A percentile compares a stretch with the other conserved stretches of the same genome.
Conservation (phyloP, 495 filamentous ascomycete genomes). For the Daldinia grandis region DNA sequence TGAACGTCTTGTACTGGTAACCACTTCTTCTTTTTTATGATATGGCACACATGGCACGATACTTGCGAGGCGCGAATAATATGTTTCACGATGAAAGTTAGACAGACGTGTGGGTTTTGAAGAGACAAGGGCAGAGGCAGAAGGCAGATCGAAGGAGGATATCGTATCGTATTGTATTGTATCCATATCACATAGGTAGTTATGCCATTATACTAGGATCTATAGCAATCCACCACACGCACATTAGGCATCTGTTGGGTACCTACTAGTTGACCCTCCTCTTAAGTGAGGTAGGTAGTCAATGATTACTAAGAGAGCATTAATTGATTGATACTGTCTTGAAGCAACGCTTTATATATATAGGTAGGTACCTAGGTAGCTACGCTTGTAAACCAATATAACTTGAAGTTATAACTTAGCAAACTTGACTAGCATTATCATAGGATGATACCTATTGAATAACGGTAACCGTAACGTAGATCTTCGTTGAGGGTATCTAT, state of each 20-base stretch:
- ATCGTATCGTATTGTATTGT: background rate
- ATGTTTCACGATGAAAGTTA: conserved; percentile 4
- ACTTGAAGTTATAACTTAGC: background rate
- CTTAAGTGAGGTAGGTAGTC: no score
- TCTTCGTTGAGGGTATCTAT: conserved; percentile 41
- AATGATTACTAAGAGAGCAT: no score
- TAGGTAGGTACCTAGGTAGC: no score
- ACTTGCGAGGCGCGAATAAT: conserved; percentile 9
- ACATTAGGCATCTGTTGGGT: background rate
- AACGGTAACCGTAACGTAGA: conserved; percentile 16
- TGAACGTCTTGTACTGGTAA: conserved; percentile 19
- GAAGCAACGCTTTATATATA: background rate
- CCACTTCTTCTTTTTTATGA: background rate
- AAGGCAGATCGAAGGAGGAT: conserved; percentile 16
- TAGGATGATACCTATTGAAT: background rate
- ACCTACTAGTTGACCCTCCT: no score
- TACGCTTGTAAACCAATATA: background rate
- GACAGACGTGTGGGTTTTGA: background rate
- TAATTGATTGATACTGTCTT: no score
- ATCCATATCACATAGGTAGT: conserved; percentile 4
- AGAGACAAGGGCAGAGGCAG: conserved; percentile 4
- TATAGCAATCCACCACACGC: background rate
- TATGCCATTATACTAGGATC: conserved; percentile 8
- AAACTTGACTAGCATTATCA: background rate
- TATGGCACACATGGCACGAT: conserved; percentile 10